Evolutionary conservation across 2,329 filamentous ascomycete genomes (phyloP).

Genomic region (Pestalotiopsis sp.): DNA sequence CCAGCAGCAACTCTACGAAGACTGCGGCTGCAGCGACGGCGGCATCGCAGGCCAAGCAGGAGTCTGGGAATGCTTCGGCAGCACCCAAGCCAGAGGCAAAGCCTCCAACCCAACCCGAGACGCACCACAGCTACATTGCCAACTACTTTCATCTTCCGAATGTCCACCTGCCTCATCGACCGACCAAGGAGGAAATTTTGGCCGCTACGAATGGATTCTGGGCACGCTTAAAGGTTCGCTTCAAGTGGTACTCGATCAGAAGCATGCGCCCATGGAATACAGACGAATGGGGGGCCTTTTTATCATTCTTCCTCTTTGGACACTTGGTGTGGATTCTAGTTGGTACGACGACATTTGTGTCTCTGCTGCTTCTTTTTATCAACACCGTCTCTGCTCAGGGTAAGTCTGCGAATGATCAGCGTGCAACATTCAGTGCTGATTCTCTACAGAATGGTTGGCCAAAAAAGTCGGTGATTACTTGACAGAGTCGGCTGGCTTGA

Average conservation of each 20-base stretch:
- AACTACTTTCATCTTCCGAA: constrained; percentile 56
- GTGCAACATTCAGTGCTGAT: constrained; percentile 20
- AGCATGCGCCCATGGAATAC: constrained; percentile 93
- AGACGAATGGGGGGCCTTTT: constrained; percentile 94
- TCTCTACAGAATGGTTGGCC: constrained; percentile 76
- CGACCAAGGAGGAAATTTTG: constrained; percentile 90
- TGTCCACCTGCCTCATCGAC: constrained; percentile 74
- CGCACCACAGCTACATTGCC: constrained; percentile 54
- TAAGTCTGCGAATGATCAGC: constrained; percentile 38
- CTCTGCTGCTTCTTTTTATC: constrained; percentile 83
- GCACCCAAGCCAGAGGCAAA: constrained; percentile 22
- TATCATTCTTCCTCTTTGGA: constrained; percentile 90
- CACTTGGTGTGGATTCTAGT: constrained; percentile 96
- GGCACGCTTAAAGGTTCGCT: constrained; percentile 84
- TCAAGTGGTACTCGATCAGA: constrained; percentile 97
- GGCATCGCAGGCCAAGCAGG: constrained; percentile 20
- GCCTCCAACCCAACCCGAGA: constrained; percentile 36
- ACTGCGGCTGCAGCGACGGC: constrained; percentile 12
- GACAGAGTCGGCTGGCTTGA: constrained; percentile 89
- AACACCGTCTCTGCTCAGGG: constrained; percentile 97
- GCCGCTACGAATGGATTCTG: constrained; percentile 92
- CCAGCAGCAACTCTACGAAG: constrained; percentile 26
- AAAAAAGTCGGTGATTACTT: constrained; percentile 94
- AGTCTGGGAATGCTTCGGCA: constrained; percentile 16
- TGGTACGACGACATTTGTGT: constrained; percentile 97